Evolutionary conservation across 2,329 filamentous ascomycete genomes (phyloP), one percentile per base, ranked within the genome.

Genomic region (Diaporthe longicolla): DNA sequence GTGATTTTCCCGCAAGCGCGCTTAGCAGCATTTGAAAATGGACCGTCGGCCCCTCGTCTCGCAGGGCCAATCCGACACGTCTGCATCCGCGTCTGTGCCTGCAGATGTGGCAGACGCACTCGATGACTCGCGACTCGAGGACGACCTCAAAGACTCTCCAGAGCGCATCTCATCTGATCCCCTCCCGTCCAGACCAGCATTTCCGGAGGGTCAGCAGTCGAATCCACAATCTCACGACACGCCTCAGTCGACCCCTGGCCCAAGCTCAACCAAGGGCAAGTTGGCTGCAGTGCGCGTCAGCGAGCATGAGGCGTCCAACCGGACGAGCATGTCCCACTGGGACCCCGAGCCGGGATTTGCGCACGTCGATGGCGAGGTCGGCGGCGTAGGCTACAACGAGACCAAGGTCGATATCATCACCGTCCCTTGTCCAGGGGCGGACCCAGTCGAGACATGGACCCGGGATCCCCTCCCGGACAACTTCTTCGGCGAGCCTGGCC

Each of bases 361-460:
- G n/a, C 79, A 82, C 15, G 78, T 86, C 50, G 83, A 85, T 54
- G 85, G 85, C 43, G 85, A 86, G n/a, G 79, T 86, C 17, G 79
- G 79, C 15, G 85, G 85, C 8, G 75, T 78, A 3, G 83, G 84
- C 3, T 85, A 89, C 76, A 89, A 90, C 73, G 84, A 89, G 77
- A 90, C 88, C 0, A 84, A 82, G 4, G 87, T 89, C 61, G 88
- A 90, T 71, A 82, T 90, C 57, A 83, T 90, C 52, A 84, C 87
- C 8, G 85, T 90, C 8, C 87, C 89, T 0, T 90, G 88, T 75
- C 85, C 88, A 0, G 88, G 88, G 0, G 88, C 86, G 0, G 85
- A 89, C 52, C 83, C 87, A 1, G 79, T 89, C n/a, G 83, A 86
- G 32, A 89, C 87, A 29, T 90, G 88, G 88, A 86, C 82, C 43